Conservation (phyloP, 2,329 filamentous ascomycete genomes). For the Aspergillus amoenus region DNA sequence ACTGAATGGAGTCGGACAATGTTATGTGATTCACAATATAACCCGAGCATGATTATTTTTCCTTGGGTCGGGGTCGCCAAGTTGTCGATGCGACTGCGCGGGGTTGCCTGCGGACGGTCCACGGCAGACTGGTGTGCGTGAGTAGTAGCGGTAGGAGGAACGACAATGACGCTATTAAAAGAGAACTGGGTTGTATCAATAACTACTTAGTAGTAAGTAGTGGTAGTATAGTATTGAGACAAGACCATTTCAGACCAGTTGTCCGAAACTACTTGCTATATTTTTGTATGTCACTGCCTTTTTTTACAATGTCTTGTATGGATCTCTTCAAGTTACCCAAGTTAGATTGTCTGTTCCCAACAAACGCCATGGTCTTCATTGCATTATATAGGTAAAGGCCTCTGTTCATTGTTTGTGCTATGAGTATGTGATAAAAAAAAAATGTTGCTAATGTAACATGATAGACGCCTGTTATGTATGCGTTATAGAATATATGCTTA, state of each 20-base stretch:
- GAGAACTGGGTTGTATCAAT: conserved; percentile 15
- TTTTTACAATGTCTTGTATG: background rate
- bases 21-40: conserved; percentile 21
- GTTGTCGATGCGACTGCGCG: conserved; percentile 12
- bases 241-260: conserved; percentile 15
- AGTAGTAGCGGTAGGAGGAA: background rate
- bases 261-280: background rate
- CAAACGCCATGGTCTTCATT: background rate
- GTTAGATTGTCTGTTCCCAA: background rate
- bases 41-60: conserved; percentile 15
- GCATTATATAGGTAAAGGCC: background rate
- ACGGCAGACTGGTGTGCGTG: background rate
- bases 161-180: conserved; percentile 10
- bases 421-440: background rate
- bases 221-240: conserved; percentile 12
- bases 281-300: background rate
- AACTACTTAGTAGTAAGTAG: background rate
- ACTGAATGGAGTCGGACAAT: conserved; percentile 25
- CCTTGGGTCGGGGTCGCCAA: conserved; percentile 15
- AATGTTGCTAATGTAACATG: background rate
- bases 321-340: background rate
- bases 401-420: background rate
- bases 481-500: background rate
- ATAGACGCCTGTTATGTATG: background rate
- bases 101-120: conserved; percentile 5